Percentiles rank a stretch among this genome's conserved stretches.
Conservation (phyloP, 495 filamentous ascomycete species). For the Penicillium parvum region DNA sequence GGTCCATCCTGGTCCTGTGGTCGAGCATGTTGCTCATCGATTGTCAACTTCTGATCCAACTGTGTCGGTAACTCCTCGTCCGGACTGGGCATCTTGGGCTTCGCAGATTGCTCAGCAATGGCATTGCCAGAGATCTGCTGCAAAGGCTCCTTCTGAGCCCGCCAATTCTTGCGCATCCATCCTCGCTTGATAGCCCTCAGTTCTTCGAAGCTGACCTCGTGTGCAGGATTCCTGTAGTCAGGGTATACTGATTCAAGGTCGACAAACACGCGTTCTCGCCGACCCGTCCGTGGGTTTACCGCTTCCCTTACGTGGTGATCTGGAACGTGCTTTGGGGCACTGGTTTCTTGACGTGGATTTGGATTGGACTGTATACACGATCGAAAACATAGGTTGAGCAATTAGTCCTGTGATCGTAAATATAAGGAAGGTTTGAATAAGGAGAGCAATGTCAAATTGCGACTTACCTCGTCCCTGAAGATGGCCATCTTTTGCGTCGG, state of each 20-base stretch:
- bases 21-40: conserved; percentile 20
- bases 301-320: conserved; percentile 63
- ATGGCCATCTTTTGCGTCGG: conserved; percentile 78
- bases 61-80: conserved; percentile 24
- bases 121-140: conserved; percentile 39
- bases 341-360: conserved; percentile 38
- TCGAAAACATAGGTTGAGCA: conserved; percentile 55
- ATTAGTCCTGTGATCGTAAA: conserved; percentile 99
- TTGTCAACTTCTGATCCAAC: conserved; percentile 26
- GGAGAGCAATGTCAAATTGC: conserved; percentile 19
- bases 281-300: conserved; percentile 72
- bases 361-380: conserved; percentile 58
- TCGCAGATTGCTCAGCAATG: conserved; percentile 8
- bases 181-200: conserved; percentile 74
- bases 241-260: conserved; percentile 83
- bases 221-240: conserved; percentile 57
- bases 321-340: conserved; percentile 31
- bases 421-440: conserved; percentile 51
- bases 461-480: conserved; percentile 94
- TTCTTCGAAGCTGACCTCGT: conserved; percentile 87
- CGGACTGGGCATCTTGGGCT: conserved; percentile 4
- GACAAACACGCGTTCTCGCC: conserved; percentile 79
- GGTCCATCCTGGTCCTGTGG: conserved; percentile 29
- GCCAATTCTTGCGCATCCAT: conserved; percentile 71
- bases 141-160: conserved; percentile 33